These are phyloP conservation scores for Trypanosoma vivax DNA, from an alignment of 208 protist genomes.

Conservation along the genomic window DNA sequence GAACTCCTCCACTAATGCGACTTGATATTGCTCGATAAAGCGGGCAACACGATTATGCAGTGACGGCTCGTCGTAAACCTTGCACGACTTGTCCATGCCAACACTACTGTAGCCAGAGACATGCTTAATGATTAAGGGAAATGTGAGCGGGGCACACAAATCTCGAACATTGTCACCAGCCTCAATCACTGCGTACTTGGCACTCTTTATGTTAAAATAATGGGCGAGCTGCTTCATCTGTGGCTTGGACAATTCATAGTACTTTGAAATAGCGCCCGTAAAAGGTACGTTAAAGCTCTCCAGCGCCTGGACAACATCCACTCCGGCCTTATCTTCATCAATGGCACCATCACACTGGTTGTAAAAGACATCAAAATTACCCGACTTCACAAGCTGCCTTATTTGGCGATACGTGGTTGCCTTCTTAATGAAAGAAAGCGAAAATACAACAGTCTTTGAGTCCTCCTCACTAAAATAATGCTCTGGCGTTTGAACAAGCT, in stretches of 20 bases:
- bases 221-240: conserved; percentile 88
- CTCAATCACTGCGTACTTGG: conserved; percentile 56
- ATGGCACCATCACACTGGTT: conserved; percentile 88
- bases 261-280: conserved; percentile 84
- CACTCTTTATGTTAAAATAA: conserved; percentile 65
- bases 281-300: conserved; percentile 87
- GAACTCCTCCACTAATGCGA: conserved; percentile 86
- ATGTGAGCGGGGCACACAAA: conserved; percentile 34
- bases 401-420: conserved; percentile 77
- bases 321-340: conserved; percentile 83
- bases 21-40: conserved; percentile 80
- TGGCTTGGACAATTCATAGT: conserved; percentile 85
- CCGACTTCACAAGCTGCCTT: conserved; percentile 74
- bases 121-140: conserved; percentile 87
- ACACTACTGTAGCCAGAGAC: conserved; percentile 86
- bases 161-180: conserved; percentile 38
- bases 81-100: conserved; percentile 87
- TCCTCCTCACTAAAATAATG: conserved; percentile 62
- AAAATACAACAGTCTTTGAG: conserved; percentile 48
- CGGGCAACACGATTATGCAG: conserved; percentile 37
- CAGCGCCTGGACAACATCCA: conserved; percentile 82
- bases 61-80: conserved; percentile 54
- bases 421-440: conserved; percentile 71
- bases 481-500: conserved; percentile 70
- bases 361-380: conserved; percentile 83